These are phyloP conservation scores for Thermoascus crustaceus DNA, from an alignment of 2,329 filamentous ascomycete species.

Conservation along the genomic window DNA sequence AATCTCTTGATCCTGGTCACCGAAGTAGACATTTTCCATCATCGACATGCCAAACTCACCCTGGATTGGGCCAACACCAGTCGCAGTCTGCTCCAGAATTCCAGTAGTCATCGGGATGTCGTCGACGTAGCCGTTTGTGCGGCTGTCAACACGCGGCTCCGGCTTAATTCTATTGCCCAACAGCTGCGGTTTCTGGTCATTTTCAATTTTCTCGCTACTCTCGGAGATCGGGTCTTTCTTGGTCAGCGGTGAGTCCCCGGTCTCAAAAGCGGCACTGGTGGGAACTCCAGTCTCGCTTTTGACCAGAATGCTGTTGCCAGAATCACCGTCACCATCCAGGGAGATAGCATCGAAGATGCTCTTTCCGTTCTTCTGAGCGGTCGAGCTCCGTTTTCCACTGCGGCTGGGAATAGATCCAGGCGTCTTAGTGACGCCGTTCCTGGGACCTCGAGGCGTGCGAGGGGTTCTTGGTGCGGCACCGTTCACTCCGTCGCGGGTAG, in stretches of 20 bases:
- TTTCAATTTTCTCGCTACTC: not conserved
- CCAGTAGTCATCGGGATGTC: no score
- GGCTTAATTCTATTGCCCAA: not conserved
- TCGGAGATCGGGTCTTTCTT: no score
- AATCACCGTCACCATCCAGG: not conserved
- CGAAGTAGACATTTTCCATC: no score
- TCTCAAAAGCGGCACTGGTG: no score
- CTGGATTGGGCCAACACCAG: no score
- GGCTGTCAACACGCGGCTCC: not conserved
- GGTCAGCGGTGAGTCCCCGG: no score
- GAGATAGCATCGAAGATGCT: not conserved
- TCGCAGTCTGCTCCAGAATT: no score
- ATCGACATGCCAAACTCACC: no score
- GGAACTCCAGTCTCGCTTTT: not conserved
- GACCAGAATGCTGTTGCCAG: not conserved
- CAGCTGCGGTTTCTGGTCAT: not conserved
- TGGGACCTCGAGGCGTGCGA: constrained; percentile 10
- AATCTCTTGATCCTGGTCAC: no score
- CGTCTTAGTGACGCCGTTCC: constrained; percentile 12
- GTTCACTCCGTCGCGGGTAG: constrained; percentile 5
- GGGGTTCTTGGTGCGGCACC: constrained; percentile 10
- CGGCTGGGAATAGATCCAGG: no score
- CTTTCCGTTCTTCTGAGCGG: no score
- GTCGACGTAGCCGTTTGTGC: constrained; percentile 3
- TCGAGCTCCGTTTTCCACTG: no score